Evolutionary conservation across 805 yeast genomes (phyloP), one percentile per base, ranked within the genome.

Genomic region (Candida lessepsii): DNA sequence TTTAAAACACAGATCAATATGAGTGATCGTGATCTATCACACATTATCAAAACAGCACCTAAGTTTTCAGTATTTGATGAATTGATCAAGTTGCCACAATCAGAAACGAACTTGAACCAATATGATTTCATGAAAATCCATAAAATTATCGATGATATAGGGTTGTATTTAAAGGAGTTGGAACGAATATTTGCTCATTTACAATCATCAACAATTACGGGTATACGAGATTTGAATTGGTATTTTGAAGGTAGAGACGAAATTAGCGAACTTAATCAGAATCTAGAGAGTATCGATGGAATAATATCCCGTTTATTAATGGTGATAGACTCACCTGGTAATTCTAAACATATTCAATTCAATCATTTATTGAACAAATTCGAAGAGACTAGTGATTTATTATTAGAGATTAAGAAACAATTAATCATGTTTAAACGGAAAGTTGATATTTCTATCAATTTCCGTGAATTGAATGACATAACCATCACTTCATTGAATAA

Each of bases 111-210:
- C 14, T 28, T 54, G 13, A 53, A 42, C 42, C 51, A 47, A 8
- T 57, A 60, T 39, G 64, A 61, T 14, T 37, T 57, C 15, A 41
- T 54, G 46, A 57, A 58, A 20, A 48, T 64, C 20, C 54, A 55
- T 41, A 58, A 58, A 27, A 49, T 55, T 2, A 44, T 61, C 11
- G 63, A 53, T n/a, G 65, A 56, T 28, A 52, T 64, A 18, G 48
- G 51, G n/a, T 40, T 40, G 16, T 60, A 57, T 43, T 44, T 66
- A 32, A 38, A 40, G 24, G 54, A 50, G 24, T 36, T 62, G 5
- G 42, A 41, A n/a, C 40, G 25, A 18, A 37, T 51, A 32, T 46
- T 56, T 20, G 35, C 37, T 15, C 46, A 47, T 28, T 32, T 51
- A 11, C 13, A 30, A 35, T 5, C 29, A 35, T 6, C 29, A 41